These are phyloP conservation scores for Neurospora sp. DNA, from an alignment of 495 filamentous ascomycete genomes.

Conservation along the genomic window DNA sequence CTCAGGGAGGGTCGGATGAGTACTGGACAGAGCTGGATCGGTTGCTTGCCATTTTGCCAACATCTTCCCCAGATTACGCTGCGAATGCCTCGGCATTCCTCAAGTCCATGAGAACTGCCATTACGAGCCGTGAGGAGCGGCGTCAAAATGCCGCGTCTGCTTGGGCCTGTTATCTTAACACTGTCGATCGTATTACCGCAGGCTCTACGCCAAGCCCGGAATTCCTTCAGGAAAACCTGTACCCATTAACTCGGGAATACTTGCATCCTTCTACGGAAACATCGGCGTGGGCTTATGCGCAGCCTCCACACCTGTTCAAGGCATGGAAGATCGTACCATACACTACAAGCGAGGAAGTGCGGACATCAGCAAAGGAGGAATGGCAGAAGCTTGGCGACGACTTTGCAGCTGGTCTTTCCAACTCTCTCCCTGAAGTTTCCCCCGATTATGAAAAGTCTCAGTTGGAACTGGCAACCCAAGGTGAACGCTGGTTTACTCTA, in stretches of 20 bases:
- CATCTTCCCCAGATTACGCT: constrained; percentile 32
- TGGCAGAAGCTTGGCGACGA: constrained; percentile 47
- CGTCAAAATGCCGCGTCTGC: constrained; percentile 52
- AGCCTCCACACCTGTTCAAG: constrained; percentile 19
- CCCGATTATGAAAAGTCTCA: constrained; percentile 65
- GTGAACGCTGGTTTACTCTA: constrained; percentile 52
- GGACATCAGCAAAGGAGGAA: constrained; percentile 9
- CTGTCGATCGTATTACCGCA: constrained; percentile 38
- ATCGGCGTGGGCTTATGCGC: constrained; percentile 21
- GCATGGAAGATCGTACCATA: constrained; percentile 16
- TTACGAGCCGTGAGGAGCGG: constrained; percentile 64
- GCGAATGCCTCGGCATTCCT: constrained; percentile 46
- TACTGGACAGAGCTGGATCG: constrained; percentile 61
- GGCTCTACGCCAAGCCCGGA: constrained; percentile 21
- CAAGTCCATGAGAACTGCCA: constrained; percentile 53
- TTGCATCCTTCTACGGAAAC: constrained; percentile 27
- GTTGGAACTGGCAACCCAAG: constrained; percentile 47
- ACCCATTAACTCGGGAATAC: constrained; percentile 29
- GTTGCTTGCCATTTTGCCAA: constrained; percentile 51
- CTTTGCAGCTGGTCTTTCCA: constrained; percentile 51
- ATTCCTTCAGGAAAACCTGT: constrained; percentile 35
- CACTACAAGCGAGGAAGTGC: constrained; percentile 15
- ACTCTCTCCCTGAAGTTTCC: constrained; percentile 67
- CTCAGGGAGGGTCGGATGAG: constrained; percentile 54
- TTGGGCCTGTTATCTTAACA: constrained; percentile 62